Conservation (phyloP, 805 yeast genomes). For the Cyberlindnera mycetangii region DNA sequence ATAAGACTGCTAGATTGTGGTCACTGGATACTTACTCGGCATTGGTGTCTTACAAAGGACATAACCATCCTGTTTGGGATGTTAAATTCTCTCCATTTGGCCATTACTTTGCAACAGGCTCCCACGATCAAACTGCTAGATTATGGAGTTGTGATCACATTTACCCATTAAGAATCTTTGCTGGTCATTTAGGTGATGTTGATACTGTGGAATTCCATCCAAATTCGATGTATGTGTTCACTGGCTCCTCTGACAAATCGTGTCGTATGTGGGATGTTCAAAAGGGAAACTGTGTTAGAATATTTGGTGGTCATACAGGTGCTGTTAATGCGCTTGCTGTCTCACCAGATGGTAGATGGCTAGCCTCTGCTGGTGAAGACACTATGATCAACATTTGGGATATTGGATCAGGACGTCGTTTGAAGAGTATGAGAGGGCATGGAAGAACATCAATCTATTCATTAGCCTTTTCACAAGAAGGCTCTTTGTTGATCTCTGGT, state of each 20-base stretch:
- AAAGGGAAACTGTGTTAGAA: slow-evolving; percentile 83
- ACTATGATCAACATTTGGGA: slow-evolving; percentile 90
- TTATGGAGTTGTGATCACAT: slow-evolving; percentile 98
- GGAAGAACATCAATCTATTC: slow-evolving; percentile 86
- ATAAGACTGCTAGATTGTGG: slow-evolving; percentile 91
- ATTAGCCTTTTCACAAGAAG: slow-evolving; percentile 80
- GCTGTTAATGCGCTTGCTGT: slow-evolving; percentile 83
- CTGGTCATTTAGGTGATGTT: slow-evolving; percentile 96
- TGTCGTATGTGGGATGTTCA: slow-evolving; percentile 98
- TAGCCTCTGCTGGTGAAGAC: slow-evolving; percentile 95
- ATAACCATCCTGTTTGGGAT: slow-evolving; percentile 96
- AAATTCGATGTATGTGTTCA: slow-evolving; percentile 88
- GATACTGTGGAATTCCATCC: slow-evolving; percentile 96
- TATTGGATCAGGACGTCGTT: slow-evolving; percentile 81
- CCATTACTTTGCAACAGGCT: slow-evolving; percentile 96
- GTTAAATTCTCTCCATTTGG: slow-evolving; percentile 93
- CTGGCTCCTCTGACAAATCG: slow-evolving; percentile 94
- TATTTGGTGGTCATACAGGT: slow-evolving; percentile 91
- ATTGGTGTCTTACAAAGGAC: slow-evolving; percentile 93
- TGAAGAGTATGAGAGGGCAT: slow-evolving; percentile 93
- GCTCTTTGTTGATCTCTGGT: slow-evolving; percentile 83
- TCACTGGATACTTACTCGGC: slow-evolving; percentile 87
- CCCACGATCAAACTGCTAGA: slow-evolving; percentile 96
- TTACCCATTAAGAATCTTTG: slow-evolving; percentile 91
- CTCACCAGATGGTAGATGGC: slow-evolving; percentile 96